A percentile compares a stretch with the other conserved stretches of the same genome.
Evolutionary conservation across 192 early-diverging fungal species (phyloP).

Genomic region (Umbelopsis sp.): DNA sequence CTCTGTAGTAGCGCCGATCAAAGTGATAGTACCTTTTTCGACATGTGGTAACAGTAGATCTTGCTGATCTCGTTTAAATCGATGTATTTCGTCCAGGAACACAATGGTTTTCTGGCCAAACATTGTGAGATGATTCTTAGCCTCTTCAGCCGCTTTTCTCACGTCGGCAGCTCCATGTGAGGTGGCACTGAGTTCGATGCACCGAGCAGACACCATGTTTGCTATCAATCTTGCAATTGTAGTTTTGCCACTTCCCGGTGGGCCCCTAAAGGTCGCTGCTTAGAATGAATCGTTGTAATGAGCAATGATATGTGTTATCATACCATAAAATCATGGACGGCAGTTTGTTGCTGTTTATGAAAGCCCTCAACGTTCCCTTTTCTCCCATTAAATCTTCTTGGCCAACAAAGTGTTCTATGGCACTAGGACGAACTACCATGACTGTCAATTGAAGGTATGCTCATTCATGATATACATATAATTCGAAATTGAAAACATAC

Average conservation of each 20-base stretch:
- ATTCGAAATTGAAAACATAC: constrained; percentile 18
- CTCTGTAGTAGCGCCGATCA: constrained; percentile 80
- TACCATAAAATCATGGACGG: constrained; percentile 83
- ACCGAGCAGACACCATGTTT: constrained; percentile 48
- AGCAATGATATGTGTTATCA: constrained; percentile 50
- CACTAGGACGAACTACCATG: constrained; percentile 51
- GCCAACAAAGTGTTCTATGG: constrained; percentile 71
- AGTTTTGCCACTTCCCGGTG: constrained; percentile 43
- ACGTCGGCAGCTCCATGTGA: constrained; percentile 64
- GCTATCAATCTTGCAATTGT: constrained; percentile 50
- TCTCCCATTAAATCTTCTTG: constrained; percentile 72
- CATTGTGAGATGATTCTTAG: constrained; percentile 56
- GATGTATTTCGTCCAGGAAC: constrained; percentile 90
- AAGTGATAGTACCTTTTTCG: constrained; percentile 71
- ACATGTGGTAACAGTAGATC: constrained; percentile 82
- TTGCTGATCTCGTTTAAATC: constrained; percentile 89
- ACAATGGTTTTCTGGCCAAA: constrained; percentile 68
- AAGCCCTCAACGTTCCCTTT: constrained; percentile 58
- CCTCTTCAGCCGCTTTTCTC: constrained; percentile 72
- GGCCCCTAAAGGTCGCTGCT: constrained; percentile 26
- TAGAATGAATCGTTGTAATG: neutral
- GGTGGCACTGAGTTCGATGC: constrained; percentile 53
- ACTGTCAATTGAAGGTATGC: neutral
- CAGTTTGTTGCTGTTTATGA: constrained; percentile 70
- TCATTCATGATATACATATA: neutral